A percentile compares a stretch with the other conserved stretches of the same genome.
Evolutionary conservation across 1,284 basidiomycete genomes (phyloP).

Genomic region (Boletellus deceptivus): DNA sequence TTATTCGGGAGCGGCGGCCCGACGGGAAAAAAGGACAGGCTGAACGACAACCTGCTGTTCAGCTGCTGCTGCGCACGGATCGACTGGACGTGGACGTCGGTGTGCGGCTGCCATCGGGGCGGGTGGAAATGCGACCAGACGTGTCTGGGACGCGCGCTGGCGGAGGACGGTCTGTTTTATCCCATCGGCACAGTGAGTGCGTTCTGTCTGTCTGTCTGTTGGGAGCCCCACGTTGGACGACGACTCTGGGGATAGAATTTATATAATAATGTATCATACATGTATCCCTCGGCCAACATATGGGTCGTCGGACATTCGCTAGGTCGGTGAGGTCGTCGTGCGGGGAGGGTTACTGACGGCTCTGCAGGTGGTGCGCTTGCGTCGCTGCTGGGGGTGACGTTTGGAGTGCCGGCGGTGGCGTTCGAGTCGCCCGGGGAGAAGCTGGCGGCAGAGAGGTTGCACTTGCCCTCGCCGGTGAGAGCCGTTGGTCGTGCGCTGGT

Average conservation of each 20-base stretch:
- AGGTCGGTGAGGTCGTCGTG: conserved; percentile 21
- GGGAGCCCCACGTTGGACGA: background rate
- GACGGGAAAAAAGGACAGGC: conserved; percentile 88
- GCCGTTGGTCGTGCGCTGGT: background rate
- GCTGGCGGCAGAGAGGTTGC: conserved; percentile 81
- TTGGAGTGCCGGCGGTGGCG: conserved; percentile 87
- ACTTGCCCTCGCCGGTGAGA: conserved; percentile 79
- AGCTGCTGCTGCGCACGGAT: conserved; percentile 96
- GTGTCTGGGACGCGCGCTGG: conserved; percentile 79
- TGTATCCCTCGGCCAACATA: conserved; percentile 91
- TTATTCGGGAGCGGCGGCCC: conserved; percentile 80
- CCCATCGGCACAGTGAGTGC: conserved; percentile 70
- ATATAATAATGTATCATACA: conserved; percentile 90
- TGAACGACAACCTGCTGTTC: conserved; percentile 96
- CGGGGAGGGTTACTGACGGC: conserved; percentile 1
- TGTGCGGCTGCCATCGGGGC: conserved; percentile 88
- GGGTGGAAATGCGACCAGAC: conserved; percentile 81
- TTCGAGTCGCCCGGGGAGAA: conserved; percentile 93
- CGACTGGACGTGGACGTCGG: conserved; percentile 93
- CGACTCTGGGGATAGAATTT: conserved; percentile 57
- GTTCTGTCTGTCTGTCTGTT: background rate
- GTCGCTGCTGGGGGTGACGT: conserved; percentile 85
- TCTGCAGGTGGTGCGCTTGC: conserved; percentile 77
- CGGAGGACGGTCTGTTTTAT: conserved; percentile 89
- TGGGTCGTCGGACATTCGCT: conserved; percentile 92